Percentiles rank a stretch among this genome's conserved stretches.
Evolutionary conservation across 2,329 filamentous ascomycete genomes (phyloP).

Genomic region (Penicillium sp.): DNA sequence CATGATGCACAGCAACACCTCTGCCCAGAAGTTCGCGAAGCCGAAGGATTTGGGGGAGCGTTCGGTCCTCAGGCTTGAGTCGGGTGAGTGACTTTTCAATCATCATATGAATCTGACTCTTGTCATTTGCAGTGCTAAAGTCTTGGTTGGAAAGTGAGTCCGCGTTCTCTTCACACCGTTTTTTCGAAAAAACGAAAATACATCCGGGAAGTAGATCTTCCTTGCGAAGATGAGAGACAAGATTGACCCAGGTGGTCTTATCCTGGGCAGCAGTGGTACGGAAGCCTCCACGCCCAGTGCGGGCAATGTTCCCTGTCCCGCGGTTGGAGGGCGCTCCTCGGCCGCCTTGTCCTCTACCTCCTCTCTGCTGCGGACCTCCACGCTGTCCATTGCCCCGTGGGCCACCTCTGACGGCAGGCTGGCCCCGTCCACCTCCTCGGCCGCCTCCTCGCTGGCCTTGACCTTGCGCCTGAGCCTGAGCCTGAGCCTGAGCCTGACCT

Average conservation of each 20-base stretch:
- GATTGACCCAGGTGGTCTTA: slow-evolving; percentile 93
- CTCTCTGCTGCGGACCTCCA: slow-evolving; percentile 23
- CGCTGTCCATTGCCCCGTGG: neutral
- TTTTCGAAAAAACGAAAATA: slow-evolving; percentile 99
- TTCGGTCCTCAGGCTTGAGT: slow-evolving; percentile 83
- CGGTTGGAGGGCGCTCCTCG: slow-evolving; percentile 58
- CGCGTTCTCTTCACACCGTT: slow-evolving; percentile 94
- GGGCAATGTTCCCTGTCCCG: slow-evolving; percentile 81
- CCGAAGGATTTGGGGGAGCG: slow-evolving; percentile 87
- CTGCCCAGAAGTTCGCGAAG: slow-evolving; percentile 80
- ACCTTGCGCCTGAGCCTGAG: slow-evolving; percentile 47
- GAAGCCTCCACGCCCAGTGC: slow-evolving; percentile 79
- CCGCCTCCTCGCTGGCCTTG: slow-evolving; percentile 57
- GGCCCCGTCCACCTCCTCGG: slow-evolving; percentile 48
- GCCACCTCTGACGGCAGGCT: slow-evolving; percentile 51
- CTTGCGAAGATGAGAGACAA: slow-evolving; percentile 88
- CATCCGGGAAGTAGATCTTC: slow-evolving; percentile 84
- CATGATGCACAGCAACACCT: slow-evolving; percentile 94
- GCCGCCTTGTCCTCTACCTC: slow-evolving; percentile 51
- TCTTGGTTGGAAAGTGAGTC: slow-evolving; percentile 93
- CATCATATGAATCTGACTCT: slow-evolving; percentile 96
- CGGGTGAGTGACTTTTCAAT: slow-evolving; percentile 93
- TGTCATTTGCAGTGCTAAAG: slow-evolving; percentile 89
- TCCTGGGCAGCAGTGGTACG: slow-evolving; percentile 90
- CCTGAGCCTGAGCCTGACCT: slow-evolving; percentile 50